Conservation (phyloP, 805 yeast genomes). For the Metschnikowia lochheadii region DNA sequence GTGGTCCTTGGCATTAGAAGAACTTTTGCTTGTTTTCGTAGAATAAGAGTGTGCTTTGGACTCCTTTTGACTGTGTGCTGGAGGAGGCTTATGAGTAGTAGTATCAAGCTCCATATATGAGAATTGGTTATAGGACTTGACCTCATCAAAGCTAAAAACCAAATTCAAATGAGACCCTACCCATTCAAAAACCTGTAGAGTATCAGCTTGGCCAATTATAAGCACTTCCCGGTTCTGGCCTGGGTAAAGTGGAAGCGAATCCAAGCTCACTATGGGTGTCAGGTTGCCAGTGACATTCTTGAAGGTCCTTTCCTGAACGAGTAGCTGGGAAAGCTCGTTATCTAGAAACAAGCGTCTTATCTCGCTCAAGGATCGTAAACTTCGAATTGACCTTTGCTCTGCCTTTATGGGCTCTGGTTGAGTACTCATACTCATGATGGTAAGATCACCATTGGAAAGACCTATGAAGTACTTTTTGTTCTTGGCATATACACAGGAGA, state of each 20-base stretch:
- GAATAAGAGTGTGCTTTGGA: not conserved
- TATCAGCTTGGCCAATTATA: slow-evolving; percentile 23
- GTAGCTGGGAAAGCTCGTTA: slow-evolving; percentile 16
- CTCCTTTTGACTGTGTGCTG: not conserved
- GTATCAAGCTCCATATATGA: slow-evolving; percentile 14
- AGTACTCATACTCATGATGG: slow-evolving; percentile 20
- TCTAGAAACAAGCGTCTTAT: slow-evolving; percentile 20
- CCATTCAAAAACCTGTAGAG: slow-evolving; percentile 23
- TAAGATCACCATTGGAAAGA: slow-evolving; percentile 33
- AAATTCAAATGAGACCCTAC: slow-evolving; percentile 34
- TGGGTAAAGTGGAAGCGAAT: slow-evolving; percentile 14
- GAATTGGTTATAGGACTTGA: slow-evolving; percentile 15
- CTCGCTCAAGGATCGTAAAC: slow-evolving; percentile 25
- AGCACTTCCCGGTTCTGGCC: slow-evolving; percentile 23
- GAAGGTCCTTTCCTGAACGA: slow-evolving; percentile 21
- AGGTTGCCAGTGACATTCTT: slow-evolving; percentile 16
- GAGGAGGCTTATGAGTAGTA: slow-evolving; percentile 3
- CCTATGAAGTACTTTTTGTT: slow-evolving; percentile 28
- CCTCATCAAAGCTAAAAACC: slow-evolving; percentile 27
- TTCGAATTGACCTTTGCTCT: slow-evolving; percentile 11
- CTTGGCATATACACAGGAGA: slow-evolving; percentile 23
- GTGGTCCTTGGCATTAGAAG: not conserved
- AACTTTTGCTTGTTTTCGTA: not conserved
- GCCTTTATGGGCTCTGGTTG: slow-evolving; percentile 10
- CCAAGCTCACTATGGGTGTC: slow-evolving; percentile 19